Percentiles rank a stretch among this genome's conserved stretches.
Conservation (phyloP, 352 stramenopile species). For the Phytophthora sansomeana region DNA sequence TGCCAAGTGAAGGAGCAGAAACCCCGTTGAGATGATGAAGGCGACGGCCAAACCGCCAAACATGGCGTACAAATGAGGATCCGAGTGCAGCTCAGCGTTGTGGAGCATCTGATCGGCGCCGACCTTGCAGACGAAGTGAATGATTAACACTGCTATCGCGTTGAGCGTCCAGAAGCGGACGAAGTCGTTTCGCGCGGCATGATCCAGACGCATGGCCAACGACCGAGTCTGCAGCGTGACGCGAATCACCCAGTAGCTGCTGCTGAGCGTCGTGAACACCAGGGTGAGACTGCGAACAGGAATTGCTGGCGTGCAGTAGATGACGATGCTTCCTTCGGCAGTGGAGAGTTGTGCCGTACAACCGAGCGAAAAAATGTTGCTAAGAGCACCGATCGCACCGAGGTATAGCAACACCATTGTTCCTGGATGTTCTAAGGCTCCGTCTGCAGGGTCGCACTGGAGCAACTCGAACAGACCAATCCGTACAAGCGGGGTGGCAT, state of each 20-base stretch:
- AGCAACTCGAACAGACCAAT: conserved; percentile 30
- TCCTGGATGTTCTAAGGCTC: conserved; percentile 40
- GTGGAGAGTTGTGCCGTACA: conserved; percentile 41
- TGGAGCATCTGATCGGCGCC: conserved; percentile 30
- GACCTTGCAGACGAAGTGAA: conserved; percentile 45
- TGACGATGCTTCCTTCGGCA: conserved; percentile 41
- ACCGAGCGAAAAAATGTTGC: conserved; percentile 53
- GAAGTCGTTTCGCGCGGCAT: conserved; percentile 32
- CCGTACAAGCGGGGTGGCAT: neutral
- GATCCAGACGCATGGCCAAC: conserved; percentile 34
- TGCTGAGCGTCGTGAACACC: conserved; percentile 46
- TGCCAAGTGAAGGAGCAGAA: conserved; percentile 33
- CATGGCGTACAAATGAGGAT: conserved; percentile 54
- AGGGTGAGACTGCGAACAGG: conserved; percentile 41
- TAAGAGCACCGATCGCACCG: conserved; percentile 44
- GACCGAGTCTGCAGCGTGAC: conserved; percentile 44
- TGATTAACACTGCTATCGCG: conserved; percentile 18
- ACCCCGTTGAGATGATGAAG: conserved; percentile 35
- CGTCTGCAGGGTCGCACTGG: conserved; percentile 35
- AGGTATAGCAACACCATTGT: conserved; percentile 52
- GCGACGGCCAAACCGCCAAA: conserved; percentile 39
- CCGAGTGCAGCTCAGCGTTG: conserved; percentile 41
- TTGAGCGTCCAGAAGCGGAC: conserved; percentile 37
- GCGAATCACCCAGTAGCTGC: conserved; percentile 48
- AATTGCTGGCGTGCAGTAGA: conserved; percentile 44